Evolutionary conservation across 345 rosid genomes (phyloP), one percentile per base, ranked within the genome.

Genomic region (Gossypium longicalyx): DNA sequence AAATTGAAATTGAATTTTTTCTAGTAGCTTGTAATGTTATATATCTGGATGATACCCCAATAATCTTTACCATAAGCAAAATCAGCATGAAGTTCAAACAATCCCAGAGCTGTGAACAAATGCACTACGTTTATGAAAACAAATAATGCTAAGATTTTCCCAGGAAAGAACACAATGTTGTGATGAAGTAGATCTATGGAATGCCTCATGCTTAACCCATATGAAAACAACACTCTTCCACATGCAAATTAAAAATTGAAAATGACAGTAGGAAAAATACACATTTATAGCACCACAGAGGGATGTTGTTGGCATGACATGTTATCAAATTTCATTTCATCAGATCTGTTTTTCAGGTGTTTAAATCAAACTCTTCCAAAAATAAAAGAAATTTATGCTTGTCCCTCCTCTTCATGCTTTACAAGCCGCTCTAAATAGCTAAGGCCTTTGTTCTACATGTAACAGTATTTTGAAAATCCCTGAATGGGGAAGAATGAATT

Each of bases 361-460:
- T 22, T 48, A 49, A 49, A 70, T 70, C 75, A 59, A 71, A 58
- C 64, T 66, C 43, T 3, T 64, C 34, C 76, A 60, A 72, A 57
- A 53, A 68, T 20, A n/a, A 19, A 19, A 8, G 20, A 16, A 52
- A 52, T 52, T 56, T 66, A 66, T 66, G 76, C 67, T n/a, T 73
- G 71, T 9, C 70, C 57, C 66, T 62, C 17, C 83, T 77, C 82
- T 69, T 52, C 80, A 72, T 74, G 71, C 79, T 61, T 74, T 77
- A 79, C 82, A 87, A 78, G 83, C 85, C 77, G 82, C 77, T 11
- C 63, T 49, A 12, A 22, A 23, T 15, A 77, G 72, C 72, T 74
- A 66, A 49, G n/a, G 75, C 41, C 27, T 64, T 87, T 77, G 77
- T 77, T 76, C 74, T 79, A 17, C 56, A 70, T 75, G 47, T 78